phyloP scores from a whole-genome alignment of 352 stramenopile genomes.

The Pythium dissimile region DNA sequence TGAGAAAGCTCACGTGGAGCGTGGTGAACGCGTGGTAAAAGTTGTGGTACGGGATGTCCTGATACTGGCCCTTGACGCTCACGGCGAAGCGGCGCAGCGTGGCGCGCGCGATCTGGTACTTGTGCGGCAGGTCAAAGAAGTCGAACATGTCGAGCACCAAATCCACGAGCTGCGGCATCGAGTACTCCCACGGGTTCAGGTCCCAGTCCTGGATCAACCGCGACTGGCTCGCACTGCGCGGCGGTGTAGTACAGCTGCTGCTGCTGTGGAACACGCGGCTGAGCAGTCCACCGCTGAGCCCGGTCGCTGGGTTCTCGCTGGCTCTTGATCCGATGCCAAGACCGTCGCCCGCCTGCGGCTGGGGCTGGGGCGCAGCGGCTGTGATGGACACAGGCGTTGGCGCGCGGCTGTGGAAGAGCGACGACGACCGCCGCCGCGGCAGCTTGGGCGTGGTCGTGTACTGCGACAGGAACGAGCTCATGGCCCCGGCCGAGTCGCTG shows the following conservation, averaged over 20 bases:
- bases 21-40: conserved; percentile 82
- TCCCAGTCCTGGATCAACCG: conserved; percentile 40
- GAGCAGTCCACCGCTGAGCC: conserved; percentile 1
- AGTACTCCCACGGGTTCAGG: conserved; percentile 59
- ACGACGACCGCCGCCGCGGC: conserved; percentile 23
- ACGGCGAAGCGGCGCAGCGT: conserved; percentile 69
- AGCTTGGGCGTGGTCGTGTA: conserved; percentile 59
- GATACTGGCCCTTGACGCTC: conserved; percentile 68
- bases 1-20: conserved; percentile 76
- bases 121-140: conserved; percentile 56
- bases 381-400: conserved; percentile 10
- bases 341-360: too few species aligned
- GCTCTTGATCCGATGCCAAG: too few species aligned
- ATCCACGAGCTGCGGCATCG: conserved; percentile 61
- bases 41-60: conserved; percentile 85
- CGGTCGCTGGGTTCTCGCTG: not conserved
- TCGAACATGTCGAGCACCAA: conserved; percentile 72
- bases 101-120: conserved; percentile 46
- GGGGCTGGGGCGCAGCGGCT: too few species aligned
- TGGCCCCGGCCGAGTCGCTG: conserved; percentile 45
- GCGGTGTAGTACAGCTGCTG: not conserved
- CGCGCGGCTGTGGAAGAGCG: conserved; percentile 19
- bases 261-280: conserved; percentile 15
- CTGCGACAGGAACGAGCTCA: conserved; percentile 68
- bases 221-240: not conserved